These are phyloP conservation scores for Trametes polyzona DNA, from an alignment of 1,284 basidiomycete genomes.

Conservation along the genomic window DNA sequence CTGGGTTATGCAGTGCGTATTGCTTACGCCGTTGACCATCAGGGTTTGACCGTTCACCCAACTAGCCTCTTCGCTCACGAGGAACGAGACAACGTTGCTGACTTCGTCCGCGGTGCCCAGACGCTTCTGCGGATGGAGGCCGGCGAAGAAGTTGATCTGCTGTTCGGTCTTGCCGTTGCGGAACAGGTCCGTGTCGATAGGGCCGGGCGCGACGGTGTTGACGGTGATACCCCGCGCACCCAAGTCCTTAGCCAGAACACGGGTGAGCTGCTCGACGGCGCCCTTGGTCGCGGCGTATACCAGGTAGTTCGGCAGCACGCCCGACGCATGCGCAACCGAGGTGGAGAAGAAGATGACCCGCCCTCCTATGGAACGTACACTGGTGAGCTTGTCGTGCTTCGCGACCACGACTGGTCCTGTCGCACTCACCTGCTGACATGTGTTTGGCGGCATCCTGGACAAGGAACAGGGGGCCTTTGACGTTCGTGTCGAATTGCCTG, in stretches of 20 bases:
- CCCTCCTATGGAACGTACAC: conserved; percentile 39
- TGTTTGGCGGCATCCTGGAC: conserved; percentile 49
- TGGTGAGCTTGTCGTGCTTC: neutral
- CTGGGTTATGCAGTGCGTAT: no score
- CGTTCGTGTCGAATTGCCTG: conserved; percentile 53
- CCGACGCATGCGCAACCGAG: conserved; percentile 48
- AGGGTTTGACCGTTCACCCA: conserved; percentile 64
- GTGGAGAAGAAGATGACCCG: conserved; percentile 61
- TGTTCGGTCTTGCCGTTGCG: conserved; percentile 53
- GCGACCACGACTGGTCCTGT: neutral
- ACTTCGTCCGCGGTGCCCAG: conserved; percentile 59
- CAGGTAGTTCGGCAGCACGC: conserved; percentile 50
- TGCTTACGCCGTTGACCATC: conserved; percentile 54
- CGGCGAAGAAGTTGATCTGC: conserved; percentile 49
- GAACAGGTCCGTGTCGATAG: conserved; percentile 58
- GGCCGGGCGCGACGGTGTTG: conserved; percentile 60
- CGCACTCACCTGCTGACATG: conserved; percentile 47
- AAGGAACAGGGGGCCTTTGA: conserved; percentile 61
- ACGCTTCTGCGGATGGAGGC: conserved; percentile 49
- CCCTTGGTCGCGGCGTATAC: conserved; percentile 60
- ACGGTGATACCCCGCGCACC: conserved; percentile 56
- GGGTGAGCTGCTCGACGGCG: conserved; percentile 60
- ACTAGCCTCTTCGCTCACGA: conserved; percentile 52
- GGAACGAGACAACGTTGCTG: conserved; percentile 53
- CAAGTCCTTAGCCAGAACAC: conserved; percentile 61